Conservation (phyloP, 176 grass and related monocot genomes). For the Canna indica region DNA sequence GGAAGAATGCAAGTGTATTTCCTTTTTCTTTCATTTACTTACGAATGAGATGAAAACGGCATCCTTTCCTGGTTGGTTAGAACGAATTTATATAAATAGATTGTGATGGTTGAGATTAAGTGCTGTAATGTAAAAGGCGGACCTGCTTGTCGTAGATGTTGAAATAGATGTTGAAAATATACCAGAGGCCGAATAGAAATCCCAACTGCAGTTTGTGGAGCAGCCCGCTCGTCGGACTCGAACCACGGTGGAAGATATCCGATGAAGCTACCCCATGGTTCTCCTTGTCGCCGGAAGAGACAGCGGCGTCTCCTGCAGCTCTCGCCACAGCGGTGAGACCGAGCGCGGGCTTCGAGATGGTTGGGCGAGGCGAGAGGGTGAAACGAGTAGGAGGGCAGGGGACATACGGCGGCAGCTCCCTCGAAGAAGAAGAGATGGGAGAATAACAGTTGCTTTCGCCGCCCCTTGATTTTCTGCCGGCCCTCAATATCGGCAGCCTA, state of each 20-base stretch:
- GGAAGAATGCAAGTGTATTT: too few species aligned
- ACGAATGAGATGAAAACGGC: too few species aligned
- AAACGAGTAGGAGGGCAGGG: slow-evolving; percentile 4
- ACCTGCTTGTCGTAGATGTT: slow-evolving; percentile 95
- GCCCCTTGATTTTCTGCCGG: neutral
- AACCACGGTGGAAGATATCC: slow-evolving; percentile 20
- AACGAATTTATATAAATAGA: neutral
- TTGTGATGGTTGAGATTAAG: too few species aligned
- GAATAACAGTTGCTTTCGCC: neutral
- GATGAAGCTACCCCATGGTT: neutral
- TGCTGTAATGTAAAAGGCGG: neutral
- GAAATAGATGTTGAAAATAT: slow-evolving; percentile 85
- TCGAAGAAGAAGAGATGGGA: neutral
- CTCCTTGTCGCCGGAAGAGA: slow-evolving; percentile 1
- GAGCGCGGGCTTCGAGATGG: neutral
- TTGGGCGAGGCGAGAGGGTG: neutral
- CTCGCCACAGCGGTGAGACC: slow-evolving; percentile 13
- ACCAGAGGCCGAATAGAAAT: slow-evolving; percentile 65
- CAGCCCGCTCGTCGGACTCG: slow-evolving; percentile 22
- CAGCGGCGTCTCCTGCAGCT: neutral
- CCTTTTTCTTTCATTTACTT: too few species aligned
- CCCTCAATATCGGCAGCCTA: neutral
- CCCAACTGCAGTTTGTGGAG: slow-evolving; percentile 45
- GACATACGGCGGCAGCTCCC: neutral
- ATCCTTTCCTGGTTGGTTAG: neutral